phyloP scores from a whole-genome alignment of 148 eudicot species.

The Amaranthus cruentus region DNA sequence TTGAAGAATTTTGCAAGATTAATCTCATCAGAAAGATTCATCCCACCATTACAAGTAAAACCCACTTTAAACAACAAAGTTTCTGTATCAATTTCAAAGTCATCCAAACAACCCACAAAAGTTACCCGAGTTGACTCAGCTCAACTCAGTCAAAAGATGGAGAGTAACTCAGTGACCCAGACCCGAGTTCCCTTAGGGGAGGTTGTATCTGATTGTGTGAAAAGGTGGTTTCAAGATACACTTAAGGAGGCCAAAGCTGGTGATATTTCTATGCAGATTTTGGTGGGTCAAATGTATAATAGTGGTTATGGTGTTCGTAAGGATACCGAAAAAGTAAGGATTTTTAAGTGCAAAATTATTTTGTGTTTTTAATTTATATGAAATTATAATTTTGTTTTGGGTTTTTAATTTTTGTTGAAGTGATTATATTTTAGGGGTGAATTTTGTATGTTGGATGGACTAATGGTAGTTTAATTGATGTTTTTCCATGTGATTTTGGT shows the following conservation, averaged over 20 bases:
- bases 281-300: conserved; percentile 80
- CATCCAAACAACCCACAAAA: neutral
- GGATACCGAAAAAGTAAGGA: conserved; percentile 49
- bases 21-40: conserved; percentile 27
- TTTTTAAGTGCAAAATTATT: neutral
- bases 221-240: conserved; percentile 69
- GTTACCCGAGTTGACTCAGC: conserved; percentile 36
- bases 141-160: conserved; percentile 25
- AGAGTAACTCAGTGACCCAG: conserved; percentile 17
- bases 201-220: conserved; percentile 55
- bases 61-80: conserved; percentile 17
- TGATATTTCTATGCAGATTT: conserved; percentile 61
- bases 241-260: conserved; percentile 79
- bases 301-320: conserved; percentile 64
- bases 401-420: neutral
- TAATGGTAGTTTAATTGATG: neutral
- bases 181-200: conserved; percentile 35
- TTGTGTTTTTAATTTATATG: neutral
- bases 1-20: conserved; percentile 34
- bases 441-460: neutral
- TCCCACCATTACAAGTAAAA: conserved; percentile 27
- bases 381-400: neutral
- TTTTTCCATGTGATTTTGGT: neutral
- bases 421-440: neutral
- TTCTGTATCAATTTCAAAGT: conserved; percentile 1